Conservation (phyloP, 148 eudicot genomes). For the Chenopodium quinoa region DNA sequence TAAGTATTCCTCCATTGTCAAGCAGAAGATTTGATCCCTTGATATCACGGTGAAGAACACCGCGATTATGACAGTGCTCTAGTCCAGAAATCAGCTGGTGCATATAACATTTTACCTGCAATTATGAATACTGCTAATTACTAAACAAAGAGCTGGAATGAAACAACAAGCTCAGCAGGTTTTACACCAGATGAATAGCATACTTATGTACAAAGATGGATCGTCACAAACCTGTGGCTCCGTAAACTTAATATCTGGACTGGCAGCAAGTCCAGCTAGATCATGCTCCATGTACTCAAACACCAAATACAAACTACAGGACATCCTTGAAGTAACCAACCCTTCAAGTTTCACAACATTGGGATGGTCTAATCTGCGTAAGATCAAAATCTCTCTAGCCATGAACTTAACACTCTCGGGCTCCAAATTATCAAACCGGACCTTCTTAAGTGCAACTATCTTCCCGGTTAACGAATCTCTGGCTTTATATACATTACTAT, state of each 20-base stretch:
- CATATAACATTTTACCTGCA: constrained; percentile 85
- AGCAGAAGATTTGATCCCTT: constrained; percentile 92
- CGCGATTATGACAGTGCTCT: constrained; percentile 85
- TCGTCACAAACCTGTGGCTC: constrained; percentile 66
- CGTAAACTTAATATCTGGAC: constrained; percentile 81
- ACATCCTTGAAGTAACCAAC: constrained; percentile 92
- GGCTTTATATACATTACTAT: constrained; percentile 97
- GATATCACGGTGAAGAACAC: constrained; percentile 87
- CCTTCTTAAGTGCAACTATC: constrained; percentile 91
- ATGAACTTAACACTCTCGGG: constrained; percentile 94
- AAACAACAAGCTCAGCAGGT: neutral
- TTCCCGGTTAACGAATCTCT: constrained; percentile 73
- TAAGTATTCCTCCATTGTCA: constrained; percentile 72
- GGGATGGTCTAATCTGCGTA: constrained; percentile 85
- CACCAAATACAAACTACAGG: constrained; percentile 89
- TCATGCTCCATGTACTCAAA: constrained; percentile 97
- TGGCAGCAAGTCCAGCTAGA: constrained; percentile 93
- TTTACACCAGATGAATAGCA: neutral
- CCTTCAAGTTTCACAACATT: constrained; percentile 88
- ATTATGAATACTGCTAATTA: constrained; percentile 3
- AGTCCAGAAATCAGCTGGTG: constrained; percentile 79
- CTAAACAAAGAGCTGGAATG: constrained; percentile 9
- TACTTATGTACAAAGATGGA: neutral
- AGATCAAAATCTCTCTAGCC: constrained; percentile 87
- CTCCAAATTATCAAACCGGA: constrained; percentile 89